These are phyloP conservation scores for Talaromyces sp. DNA, from an alignment of 2,329 filamentous ascomycete species.

Conservation along the genomic window DNA sequence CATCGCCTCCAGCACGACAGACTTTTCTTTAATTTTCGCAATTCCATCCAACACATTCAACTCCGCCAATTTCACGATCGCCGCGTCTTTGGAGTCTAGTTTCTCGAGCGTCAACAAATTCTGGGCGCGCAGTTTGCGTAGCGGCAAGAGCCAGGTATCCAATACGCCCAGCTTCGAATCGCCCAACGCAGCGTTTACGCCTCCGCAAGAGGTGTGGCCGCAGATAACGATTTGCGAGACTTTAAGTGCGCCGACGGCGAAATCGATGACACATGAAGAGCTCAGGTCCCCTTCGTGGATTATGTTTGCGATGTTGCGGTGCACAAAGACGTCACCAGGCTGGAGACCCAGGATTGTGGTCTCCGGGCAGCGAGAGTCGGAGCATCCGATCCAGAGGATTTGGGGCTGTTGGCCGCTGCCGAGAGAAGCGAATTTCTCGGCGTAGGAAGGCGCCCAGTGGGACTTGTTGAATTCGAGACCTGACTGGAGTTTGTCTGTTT, in stretches of 20 bases:
- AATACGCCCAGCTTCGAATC: constrained; percentile 58
- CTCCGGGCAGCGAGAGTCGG: constrained; percentile 80
- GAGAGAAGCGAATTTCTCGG: constrained; percentile 66
- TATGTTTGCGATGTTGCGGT: constrained; percentile 88
- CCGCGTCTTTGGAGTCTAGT: constrained; percentile 49
- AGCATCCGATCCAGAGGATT: constrained; percentile 79
- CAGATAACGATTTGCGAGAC: constrained; percentile 62
- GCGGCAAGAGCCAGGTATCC: constrained; percentile 60
- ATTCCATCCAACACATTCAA: constrained; percentile 71
- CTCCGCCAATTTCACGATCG: constrained; percentile 64
- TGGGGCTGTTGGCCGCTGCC: constrained; percentile 62
- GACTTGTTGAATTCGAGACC: constrained; percentile 64
- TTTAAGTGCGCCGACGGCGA: constrained; percentile 68
- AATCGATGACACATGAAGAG: constrained; percentile 73
- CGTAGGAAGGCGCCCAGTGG: constrained; percentile 67
- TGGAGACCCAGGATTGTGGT: constrained; percentile 74
- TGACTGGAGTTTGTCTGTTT: constrained; percentile 57
- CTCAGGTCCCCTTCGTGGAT: constrained; percentile 72
- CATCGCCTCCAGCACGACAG: constrained; percentile 67
- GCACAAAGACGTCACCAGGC: constrained; percentile 81
- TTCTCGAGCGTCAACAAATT: constrained; percentile 51
- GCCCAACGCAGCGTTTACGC: constrained; percentile 53
- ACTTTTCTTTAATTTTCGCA: constrained; percentile 65
- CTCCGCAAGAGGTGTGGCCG: constrained; percentile 61
- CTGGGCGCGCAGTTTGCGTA: constrained; percentile 54